These are phyloP conservation scores for Rhexocercosporidium sp. DNA, from an alignment of 2,329 filamentous ascomycete genomes.

Conservation along the genomic window DNA sequence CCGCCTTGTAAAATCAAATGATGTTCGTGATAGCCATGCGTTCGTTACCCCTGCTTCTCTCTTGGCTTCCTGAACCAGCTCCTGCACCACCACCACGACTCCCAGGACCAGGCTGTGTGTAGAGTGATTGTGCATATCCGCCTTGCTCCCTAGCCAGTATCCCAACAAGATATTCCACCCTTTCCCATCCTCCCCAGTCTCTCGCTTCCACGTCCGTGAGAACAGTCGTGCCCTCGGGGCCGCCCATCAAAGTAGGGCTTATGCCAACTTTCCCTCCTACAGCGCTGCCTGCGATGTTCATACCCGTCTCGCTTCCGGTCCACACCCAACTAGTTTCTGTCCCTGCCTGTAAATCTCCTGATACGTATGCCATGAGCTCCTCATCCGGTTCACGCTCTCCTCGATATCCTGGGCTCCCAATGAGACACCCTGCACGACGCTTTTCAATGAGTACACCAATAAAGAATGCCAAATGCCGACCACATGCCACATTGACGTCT, in stretches of 20 bases:
- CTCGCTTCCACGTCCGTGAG: constrained; percentile 61
- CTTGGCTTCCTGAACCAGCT: constrained; percentile 10
- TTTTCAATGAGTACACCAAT: constrained; percentile 67
- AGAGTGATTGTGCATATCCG: constrained; percentile 24
- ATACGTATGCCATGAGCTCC: constrained; percentile 85
- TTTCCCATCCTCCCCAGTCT: constrained; percentile 83
- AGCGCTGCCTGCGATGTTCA: constrained; percentile 36
- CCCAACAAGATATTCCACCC: constrained; percentile 67
- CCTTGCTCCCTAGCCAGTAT: constrained; percentile 50
- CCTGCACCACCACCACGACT: constrained; percentile 17
- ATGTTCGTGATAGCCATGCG: constrained; percentile 25
- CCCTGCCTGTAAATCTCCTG: constrained; percentile 84
- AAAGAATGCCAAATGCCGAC: constrained; percentile 83
- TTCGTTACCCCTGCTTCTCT: constrained; percentile 22
- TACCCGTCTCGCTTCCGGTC: constrained; percentile 62
- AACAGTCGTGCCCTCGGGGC: constrained; percentile 47
- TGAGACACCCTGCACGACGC: constrained; percentile 48
- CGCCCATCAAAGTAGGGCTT: constrained; percentile 35
- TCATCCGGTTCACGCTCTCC: constrained; percentile 62
- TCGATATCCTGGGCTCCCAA: constrained; percentile 28
- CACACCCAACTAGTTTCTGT: constrained; percentile 83
- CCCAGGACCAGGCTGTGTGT: constrained; percentile 19
- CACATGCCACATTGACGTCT: constrained; percentile 77
- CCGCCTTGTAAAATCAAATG: constrained; percentile 4
- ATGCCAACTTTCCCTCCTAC: constrained; percentile 5